Evolutionary conservation across 441 rosid species (phyloP).

Genomic region (Croton laevigatus): DNA sequence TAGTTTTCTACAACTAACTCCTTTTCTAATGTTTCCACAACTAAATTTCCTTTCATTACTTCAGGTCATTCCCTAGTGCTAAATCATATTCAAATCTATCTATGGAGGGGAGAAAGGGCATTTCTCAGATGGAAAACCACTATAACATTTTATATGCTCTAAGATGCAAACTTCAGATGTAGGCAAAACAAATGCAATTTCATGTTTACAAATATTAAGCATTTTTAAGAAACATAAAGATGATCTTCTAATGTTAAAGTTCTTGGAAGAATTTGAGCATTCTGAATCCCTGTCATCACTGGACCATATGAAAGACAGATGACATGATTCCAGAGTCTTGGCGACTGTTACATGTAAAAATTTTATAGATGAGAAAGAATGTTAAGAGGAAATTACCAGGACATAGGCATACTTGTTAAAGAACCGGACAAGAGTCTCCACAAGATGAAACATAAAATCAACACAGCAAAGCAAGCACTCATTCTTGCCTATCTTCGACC

Average conservation of each 20-base stretch:
- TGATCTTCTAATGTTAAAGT: too few species aligned
- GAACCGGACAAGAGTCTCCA: conserved; percentile 96
- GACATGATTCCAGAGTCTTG: conserved; percentile 3
- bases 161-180: background rate
- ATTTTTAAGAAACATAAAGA: background rate
- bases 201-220: conserved; percentile 1
- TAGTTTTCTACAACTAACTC: background rate
- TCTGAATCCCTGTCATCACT: too few species aligned
- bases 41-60: background rate
- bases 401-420: conserved; percentile 95
- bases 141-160: background rate
- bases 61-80: background rate
- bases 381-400: conserved; percentile 51
- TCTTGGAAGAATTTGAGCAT: too few species aligned
- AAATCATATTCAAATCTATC: background rate
- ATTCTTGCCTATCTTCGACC: conserved; percentile 92
- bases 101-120: conserved; percentile 2
- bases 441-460: conserved; percentile 83
- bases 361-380: background rate
- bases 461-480: conserved; percentile 96
- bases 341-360: too few species aligned
- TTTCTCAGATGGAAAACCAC: background rate
- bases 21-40: background rate
- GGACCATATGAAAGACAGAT: background rate
- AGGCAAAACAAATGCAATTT: background rate